Conservation (phyloP, 192 early-diverging fungal species). For the Phlyctochytrium bullatum region DNA sequence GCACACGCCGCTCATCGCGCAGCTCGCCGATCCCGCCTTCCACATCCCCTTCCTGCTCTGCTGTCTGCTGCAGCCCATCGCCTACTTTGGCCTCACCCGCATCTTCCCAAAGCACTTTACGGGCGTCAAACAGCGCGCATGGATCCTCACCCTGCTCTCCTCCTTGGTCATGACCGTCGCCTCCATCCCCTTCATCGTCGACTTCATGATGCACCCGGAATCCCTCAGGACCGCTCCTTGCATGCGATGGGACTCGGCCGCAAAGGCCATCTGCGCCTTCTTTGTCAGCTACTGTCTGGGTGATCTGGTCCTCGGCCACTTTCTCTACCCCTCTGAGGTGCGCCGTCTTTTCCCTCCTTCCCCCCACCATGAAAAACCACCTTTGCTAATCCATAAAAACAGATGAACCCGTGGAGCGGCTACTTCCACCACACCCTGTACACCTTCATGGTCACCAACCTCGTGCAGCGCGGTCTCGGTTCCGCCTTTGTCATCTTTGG, state of each 20-base stretch:
- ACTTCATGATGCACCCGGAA: conserved; percentile 14
- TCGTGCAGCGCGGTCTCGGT: conserved; percentile 48
- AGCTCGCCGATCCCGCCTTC: conserved; percentile 14
- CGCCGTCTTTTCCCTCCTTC: background rate
- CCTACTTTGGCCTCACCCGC: conserved; percentile 9
- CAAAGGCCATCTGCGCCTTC: conserved; percentile 41
- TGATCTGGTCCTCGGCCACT: conserved; percentile 52
- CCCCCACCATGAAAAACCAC: background rate
- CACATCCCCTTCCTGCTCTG: conserved; percentile 14
- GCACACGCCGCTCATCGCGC: conserved; percentile 2
- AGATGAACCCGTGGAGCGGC: conserved; percentile 52
- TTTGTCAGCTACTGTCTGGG: conserved; percentile 55
- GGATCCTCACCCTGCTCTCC: conserved; percentile 43
- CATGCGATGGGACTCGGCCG: conserved; percentile 15
- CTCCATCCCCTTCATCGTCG: conserved; percentile 28
- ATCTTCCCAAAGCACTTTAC: conserved; percentile 26
- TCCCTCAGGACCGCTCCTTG: conserved; percentile 20
- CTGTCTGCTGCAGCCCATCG: conserved; percentile 8
- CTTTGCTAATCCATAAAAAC: conserved; percentile 11
- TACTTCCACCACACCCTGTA: conserved; percentile 66
- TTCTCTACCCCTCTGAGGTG: conserved; percentile 45
- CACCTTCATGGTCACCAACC: conserved; percentile 36
- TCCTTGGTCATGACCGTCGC: conserved; percentile 32
- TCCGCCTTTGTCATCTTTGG: conserved; percentile 46
- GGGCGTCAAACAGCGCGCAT: conserved; percentile 46